phyloP scores from a whole-genome alignment of 306 rosid species.

The Malus asiatica region DNA sequence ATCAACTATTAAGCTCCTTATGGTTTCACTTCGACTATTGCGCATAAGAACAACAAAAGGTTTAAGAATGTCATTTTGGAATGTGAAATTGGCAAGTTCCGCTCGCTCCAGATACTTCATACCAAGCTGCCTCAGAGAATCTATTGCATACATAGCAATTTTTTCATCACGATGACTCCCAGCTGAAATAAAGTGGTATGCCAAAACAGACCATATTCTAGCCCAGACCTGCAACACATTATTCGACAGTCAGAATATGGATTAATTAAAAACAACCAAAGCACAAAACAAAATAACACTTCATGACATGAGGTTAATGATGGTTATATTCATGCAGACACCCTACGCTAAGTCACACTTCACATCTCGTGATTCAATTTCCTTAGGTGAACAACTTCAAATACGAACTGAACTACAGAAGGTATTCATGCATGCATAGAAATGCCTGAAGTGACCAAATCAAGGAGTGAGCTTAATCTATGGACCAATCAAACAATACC shows the following conservation, averaged over 20 bases:
- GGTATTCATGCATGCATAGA: not conserved
- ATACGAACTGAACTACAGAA: not conserved
- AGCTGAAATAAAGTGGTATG: conserved; percentile 93
- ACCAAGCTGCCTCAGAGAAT: conserved; percentile 94
- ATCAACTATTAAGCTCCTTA: conserved; percentile 91
- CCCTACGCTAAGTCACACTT: not conserved
- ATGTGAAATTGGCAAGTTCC: conserved; percentile 92
- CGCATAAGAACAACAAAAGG: conserved; percentile 99
- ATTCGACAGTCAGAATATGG: conserved; percentile 8
- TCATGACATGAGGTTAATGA: not conserved
- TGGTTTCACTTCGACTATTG: conserved; percentile 85
- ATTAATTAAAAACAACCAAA: not conserved
- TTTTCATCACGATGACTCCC: conserved; percentile 98
- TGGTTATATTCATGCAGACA: not conserved
- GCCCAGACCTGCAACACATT: conserved; percentile 88
- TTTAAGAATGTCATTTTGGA: conserved; percentile 97
- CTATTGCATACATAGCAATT: conserved; percentile 93
- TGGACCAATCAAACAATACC: not conserved
- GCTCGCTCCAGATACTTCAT: conserved; percentile 97
- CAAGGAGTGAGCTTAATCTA: not conserved
- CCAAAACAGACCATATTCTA: conserved; percentile 93
- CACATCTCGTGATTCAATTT: not conserved
- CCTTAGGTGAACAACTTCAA: not conserved
- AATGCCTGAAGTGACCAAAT: not conserved
- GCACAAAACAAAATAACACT: not conserved